Evolutionary conservation across 148 eudicot genomes (phyloP).

Genomic region (Amaranthus palmeri): DNA sequence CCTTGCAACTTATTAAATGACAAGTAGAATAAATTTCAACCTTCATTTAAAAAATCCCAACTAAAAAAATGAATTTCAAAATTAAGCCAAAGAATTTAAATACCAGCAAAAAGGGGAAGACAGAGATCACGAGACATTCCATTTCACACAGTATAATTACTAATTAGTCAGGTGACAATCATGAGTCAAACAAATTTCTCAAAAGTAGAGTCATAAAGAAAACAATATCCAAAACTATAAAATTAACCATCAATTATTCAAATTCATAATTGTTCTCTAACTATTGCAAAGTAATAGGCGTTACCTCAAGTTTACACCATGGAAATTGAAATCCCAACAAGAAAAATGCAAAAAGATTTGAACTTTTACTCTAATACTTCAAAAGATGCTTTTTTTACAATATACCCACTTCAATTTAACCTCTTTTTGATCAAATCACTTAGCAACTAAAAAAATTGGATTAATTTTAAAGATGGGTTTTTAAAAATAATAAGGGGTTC

Average conservation of each 20-base stretch:
- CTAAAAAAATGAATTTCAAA: slow-evolving; percentile 17
- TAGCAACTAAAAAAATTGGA: too few relatives aligned
- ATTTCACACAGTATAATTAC: slow-evolving; percentile 11
- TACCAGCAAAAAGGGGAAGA: neutral
- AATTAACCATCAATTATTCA: neutral
- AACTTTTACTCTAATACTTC: neutral
- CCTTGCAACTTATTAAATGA: slow-evolving; percentile 6
- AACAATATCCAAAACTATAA: neutral
- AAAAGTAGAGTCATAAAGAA: slow-evolving; percentile 10
- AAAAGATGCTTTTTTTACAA: slow-evolving; percentile 11
- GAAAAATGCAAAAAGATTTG: neutral
- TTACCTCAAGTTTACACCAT: neutral
- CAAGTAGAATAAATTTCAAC: slow-evolving; percentile 13
- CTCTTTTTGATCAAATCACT: neutral
- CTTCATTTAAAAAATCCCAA: slow-evolving; percentile 18
- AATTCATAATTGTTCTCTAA: neutral
- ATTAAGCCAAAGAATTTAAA: neutral
- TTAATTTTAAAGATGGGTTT: too few relatives aligned
- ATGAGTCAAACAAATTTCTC: slow-evolving; percentile 19
- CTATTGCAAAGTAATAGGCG: neutral
- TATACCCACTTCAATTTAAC: slow-evolving; percentile 27
- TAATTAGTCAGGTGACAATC: slow-evolving; percentile 18
- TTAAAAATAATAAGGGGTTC: too few relatives aligned
- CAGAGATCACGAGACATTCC: slow-evolving; percentile 27
- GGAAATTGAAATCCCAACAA: slow-evolving; percentile 4